phyloP scores from a whole-genome alignment of 2,329 filamentous ascomycete species.

The Dothistroma septosporum region DNA sequence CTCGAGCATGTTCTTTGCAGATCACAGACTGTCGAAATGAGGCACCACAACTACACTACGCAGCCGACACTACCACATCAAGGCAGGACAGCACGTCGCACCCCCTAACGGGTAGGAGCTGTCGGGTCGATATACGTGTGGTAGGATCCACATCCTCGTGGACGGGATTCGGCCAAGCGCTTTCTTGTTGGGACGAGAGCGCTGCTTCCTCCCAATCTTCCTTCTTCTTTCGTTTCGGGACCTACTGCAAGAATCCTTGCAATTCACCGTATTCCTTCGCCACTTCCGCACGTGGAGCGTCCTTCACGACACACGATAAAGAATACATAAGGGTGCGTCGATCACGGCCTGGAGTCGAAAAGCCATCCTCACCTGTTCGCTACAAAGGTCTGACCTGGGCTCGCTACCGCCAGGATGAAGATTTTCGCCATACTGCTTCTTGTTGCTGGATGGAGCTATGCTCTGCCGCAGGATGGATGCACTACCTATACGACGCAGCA shows the following conservation, averaged over 20 bases:
- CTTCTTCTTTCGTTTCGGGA: not conserved
- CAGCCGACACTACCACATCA: not conserved
- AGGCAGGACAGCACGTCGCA: not conserved
- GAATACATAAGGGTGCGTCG: slow-evolving; percentile 7
- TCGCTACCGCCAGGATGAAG: slow-evolving; percentile 20
- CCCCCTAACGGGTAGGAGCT: not conserved
- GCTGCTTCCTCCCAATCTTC: not conserved
- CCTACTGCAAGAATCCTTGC: not conserved
- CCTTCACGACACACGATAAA: slow-evolving; percentile 3
- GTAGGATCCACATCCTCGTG: slow-evolving; percentile 3
- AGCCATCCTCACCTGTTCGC: not conserved
- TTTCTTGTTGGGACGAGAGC: not conserved
- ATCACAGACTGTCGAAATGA: slow-evolving; percentile 5
- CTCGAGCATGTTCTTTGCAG: not conserved
- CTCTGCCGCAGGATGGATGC: slow-evolving; percentile 29
- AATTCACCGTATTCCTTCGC: not conserved
- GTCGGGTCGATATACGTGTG: not conserved
- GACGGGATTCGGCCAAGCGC: not conserved
- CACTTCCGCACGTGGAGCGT: not conserved
- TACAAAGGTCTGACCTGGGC: not conserved
- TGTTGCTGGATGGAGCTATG: slow-evolving; percentile 22
- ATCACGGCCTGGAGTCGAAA: slow-evolving; percentile 3
- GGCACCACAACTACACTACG: not conserved
- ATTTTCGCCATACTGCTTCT: slow-evolving; percentile 21
- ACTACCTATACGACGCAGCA: slow-evolving; percentile 27